Percentiles rank a stretch among this genome's conserved stretches.
Conservation (phyloP, 2,329 filamentous ascomycete genomes). For the Monascus ruber region DNA sequence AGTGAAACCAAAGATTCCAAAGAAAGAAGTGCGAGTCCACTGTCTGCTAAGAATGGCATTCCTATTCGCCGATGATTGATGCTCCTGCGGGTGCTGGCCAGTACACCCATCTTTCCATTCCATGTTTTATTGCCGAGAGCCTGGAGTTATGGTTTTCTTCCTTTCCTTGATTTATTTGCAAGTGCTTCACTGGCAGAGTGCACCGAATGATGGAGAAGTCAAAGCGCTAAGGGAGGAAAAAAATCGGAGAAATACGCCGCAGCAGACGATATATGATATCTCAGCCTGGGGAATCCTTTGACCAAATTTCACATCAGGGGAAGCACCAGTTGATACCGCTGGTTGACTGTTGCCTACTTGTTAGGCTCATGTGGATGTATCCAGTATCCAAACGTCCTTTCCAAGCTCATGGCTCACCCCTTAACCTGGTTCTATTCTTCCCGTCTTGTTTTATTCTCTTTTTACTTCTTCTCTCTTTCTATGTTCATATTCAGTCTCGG, state of each 20-base stretch:
- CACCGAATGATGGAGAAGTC: conserved; percentile 12
- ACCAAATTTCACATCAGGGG: no score
- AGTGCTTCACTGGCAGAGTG: conserved; percentile 2
- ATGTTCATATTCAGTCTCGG: conserved; percentile 4
- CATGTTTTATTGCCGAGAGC: conserved; percentile 20
- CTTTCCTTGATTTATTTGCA: conserved; percentile 1
- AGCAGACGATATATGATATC: no score
- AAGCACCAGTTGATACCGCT: no score
- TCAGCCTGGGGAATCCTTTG: no score
- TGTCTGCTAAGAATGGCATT: conserved; percentile 41
- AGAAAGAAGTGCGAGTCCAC: conserved; percentile 34
- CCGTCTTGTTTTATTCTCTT: background rate
- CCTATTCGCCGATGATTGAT: conserved; percentile 49
- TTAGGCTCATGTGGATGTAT: no score
- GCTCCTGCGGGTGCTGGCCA: background rate
- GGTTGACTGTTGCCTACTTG: no score
- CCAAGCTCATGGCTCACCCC: no score
- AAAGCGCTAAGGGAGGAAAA: conserved; percentile 1
- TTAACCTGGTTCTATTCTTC: no score
- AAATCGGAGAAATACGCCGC: no score
- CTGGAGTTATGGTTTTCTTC: conserved; percentile 21
- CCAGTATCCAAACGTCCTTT: no score
- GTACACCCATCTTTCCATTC: background rate
- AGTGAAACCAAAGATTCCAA: conserved; percentile 30
- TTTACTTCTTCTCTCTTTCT: conserved; percentile 3